A percentile compares a stretch with the other conserved stretches of the same genome.
phyloP scores from a whole-genome alignment of 495 filamentous ascomycete genomes.

The Tuber magnatum region DNA sequence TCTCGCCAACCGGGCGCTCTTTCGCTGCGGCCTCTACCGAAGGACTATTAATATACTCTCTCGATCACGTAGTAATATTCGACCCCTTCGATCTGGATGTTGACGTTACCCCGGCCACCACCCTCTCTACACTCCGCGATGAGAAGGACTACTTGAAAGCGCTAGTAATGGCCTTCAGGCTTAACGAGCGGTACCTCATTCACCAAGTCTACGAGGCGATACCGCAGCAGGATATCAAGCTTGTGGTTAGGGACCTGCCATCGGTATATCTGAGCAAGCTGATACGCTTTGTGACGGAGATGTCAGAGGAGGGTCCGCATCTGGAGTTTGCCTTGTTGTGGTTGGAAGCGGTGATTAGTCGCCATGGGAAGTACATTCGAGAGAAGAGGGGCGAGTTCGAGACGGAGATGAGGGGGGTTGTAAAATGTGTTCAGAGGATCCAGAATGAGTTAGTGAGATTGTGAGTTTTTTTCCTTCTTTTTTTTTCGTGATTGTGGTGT shows the following conservation, averaged over 20 bases:
- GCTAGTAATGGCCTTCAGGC: constrained; percentile 90
- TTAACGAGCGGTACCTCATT: constrained; percentile 72
- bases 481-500: neutral
- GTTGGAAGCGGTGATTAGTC: constrained; percentile 76
- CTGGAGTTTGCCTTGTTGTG: constrained; percentile 89
- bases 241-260: constrained; percentile 73
- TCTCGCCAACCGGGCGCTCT: constrained; percentile 76
- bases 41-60: constrained; percentile 81
- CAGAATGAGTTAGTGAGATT: constrained; percentile 51
- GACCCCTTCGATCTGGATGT: constrained; percentile 96
- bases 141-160: constrained; percentile 82
- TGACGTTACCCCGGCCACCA: constrained; percentile 75
- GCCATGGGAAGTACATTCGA: constrained; percentile 74
- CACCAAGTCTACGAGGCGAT: constrained; percentile 77
- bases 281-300: constrained; percentile 74
- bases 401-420: constrained; percentile 70
- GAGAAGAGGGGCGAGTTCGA: constrained; percentile 69
- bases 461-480: constrained; percentile 19
- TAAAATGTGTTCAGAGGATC: constrained; percentile 68
- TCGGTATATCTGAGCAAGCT: constrained; percentile 76
- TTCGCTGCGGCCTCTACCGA: constrained; percentile 96
- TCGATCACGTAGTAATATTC: constrained; percentile 73
- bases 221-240: constrained; percentile 63
- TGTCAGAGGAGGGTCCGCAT: constrained; percentile 83
- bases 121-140: constrained; percentile 62